Evolutionary conservation across 257 asterid species (phyloP).

Genomic region (Rubia yunnanensis): DNA sequence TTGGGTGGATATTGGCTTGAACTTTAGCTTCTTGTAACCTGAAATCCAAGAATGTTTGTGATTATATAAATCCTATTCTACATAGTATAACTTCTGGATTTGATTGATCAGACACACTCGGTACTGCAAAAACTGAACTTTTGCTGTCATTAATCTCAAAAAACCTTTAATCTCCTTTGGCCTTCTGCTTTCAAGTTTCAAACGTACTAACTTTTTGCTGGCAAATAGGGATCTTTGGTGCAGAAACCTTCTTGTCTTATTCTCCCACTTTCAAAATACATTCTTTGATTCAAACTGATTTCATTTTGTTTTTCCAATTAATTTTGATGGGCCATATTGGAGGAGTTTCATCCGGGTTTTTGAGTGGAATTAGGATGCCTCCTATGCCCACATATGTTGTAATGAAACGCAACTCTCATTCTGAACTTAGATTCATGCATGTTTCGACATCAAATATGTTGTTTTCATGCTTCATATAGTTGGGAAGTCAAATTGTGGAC

Average conservation of each 20-base stretch:
- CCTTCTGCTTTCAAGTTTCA: constrained; percentile 3
- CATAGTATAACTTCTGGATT: no score
- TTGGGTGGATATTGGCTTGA: constrained; percentile 8
- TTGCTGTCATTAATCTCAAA: background rate
- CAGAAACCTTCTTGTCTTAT: background rate
- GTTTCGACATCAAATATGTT: no score
- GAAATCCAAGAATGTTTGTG: constrained; percentile 8
- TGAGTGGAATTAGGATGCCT: no score
- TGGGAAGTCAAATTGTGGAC: background rate
- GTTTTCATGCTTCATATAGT: background rate
- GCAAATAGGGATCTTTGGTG: background rate
- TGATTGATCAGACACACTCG: no score
- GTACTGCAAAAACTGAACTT: background rate
- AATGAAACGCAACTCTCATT: background rate
- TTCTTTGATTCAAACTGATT: background rate
- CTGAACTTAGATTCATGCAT: no score
- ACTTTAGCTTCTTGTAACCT: constrained; percentile 3
- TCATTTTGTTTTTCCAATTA: background rate
- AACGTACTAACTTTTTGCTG: background rate
- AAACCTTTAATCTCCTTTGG: background rate
- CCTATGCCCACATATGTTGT: background rate
- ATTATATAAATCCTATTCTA: constrained; percentile 1
- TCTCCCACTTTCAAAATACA: background rate
- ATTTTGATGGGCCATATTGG: background rate
- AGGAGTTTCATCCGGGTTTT: no score